Evolutionary conservation across 1,139 yeast genomes (phyloP), one percentile per base, ranked within the genome.

Genomic region (Debaryomyces robertsiae): DNA sequence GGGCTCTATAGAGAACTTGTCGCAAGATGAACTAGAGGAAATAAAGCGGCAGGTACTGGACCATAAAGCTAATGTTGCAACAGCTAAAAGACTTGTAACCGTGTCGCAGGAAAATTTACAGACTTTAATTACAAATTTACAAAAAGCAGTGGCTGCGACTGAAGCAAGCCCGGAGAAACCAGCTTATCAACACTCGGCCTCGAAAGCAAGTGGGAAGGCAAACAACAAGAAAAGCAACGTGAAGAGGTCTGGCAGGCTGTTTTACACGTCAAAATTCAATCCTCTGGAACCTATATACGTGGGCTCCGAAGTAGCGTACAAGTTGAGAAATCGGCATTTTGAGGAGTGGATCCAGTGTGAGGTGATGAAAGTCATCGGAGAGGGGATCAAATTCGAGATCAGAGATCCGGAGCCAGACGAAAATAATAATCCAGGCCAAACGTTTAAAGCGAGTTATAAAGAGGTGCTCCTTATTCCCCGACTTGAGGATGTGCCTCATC

Each of bases 331-430:
- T 50, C 75, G 84, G 29, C 86, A 81, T 37, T 63, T 72, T 6
- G 94, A 87, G 39, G 98, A 93, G 57, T 94, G 99, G 99, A 90
- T 94, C 52, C 96, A 90, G 60, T 94, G 98, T 67, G 91, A 86
- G 53, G 95, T 93, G 17, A 79, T 84, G 37, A 81, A 79, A 52
- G 81, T 93, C 3, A 66, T 83, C 17, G 81, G 82, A 1, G 98
- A 91, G 50, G 94, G 95, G 1, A 67, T 76, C 18, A 79, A 79
- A 58, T 85, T 81, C 55, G 98, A 93, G 61, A 91, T 94, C 9
- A 79, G 89, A 50, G 99, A 94, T 61, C 97, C 98, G 0, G 98
- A 94, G 58, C 98, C 98, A 0, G 98, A 94, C 56, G 98, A 93
- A 55, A 79, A 83, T 53, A 88, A 87, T 47, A 88, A 90, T 46